These are phyloP conservation scores for Moniliella sp. DNA, from an alignment of 1,284 basidiomycete genomes.

Conservation along the genomic window DNA sequence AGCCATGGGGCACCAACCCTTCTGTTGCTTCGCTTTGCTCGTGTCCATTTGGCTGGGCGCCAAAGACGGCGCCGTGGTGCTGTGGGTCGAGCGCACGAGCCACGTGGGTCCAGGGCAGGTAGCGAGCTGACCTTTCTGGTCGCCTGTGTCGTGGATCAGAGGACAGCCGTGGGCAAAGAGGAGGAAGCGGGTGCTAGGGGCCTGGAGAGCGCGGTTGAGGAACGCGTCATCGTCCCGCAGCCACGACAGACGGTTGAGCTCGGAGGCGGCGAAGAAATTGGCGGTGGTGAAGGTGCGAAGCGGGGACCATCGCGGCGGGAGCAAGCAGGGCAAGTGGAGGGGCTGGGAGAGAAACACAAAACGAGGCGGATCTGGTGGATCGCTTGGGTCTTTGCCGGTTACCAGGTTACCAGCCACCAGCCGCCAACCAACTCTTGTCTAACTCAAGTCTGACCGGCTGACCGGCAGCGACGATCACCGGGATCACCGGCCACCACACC, in stretches of 20 bases:
- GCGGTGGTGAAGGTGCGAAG: conserved; percentile 5
- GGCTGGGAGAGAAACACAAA: too few species aligned
- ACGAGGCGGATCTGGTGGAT: too few species aligned
- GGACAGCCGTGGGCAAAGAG: conserved; percentile 28
- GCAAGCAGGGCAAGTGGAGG: too few species aligned
- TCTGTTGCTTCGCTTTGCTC: conserved; percentile 11
- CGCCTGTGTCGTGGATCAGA: conserved; percentile 13
- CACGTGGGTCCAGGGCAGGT: conserved; percentile 23
- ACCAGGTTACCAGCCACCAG: too few species aligned
- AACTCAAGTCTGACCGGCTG: too few species aligned
- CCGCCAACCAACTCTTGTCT: too few species aligned
- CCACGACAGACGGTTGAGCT: conserved; percentile 29
- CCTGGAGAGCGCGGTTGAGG: conserved; percentile 26
- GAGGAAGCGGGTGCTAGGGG: conserved; percentile 24
- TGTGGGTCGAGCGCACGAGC: not conserved
- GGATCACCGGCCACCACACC: too few species aligned
- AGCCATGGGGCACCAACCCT: conserved; percentile 8
- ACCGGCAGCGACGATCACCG: too few species aligned
- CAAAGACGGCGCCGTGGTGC: not conserved
- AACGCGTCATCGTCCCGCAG: conserved; percentile 25
- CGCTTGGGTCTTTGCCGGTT: too few species aligned
- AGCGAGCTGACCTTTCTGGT: conserved; percentile 11
- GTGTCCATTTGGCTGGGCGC: conserved; percentile 2
- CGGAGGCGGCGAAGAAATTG: conserved; percentile 22
- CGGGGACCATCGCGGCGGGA: too few species aligned